These are phyloP conservation scores for Aplosporella prunicola DNA, from an alignment of 2,329 filamentous ascomycete species.

Conservation along the genomic window DNA sequence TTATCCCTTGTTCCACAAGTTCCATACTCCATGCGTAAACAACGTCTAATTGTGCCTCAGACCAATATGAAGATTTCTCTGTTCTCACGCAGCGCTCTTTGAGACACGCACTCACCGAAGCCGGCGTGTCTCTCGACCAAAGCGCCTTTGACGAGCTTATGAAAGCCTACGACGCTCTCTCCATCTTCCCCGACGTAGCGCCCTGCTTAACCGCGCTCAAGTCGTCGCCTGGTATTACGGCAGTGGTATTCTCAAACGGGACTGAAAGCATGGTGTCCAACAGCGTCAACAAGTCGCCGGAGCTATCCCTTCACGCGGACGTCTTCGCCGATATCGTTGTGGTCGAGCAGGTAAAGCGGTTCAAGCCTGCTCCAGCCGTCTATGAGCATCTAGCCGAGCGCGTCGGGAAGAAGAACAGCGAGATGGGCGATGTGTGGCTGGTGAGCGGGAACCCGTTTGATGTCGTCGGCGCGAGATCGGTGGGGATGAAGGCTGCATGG, in stretches of 20 bases:
- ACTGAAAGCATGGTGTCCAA: conserved; percentile 52
- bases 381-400: conserved; percentile 51
- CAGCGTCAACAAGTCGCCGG: conserved; percentile 49
- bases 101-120: conserved; percentile 53
- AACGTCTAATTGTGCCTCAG: too few species aligned
- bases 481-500: conserved; percentile 57
- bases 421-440: conserved; percentile 52
- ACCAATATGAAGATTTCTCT: conserved; percentile 52
- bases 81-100: conserved; percentile 55
- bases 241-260: conserved; percentile 64
- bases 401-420: conserved; percentile 35
- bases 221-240: conserved; percentile 33
- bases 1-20: too few species aligned
- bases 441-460: conserved; percentile 68
- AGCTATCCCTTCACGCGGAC: conserved; percentile 38
- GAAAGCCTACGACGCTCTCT: conserved; percentile 54
- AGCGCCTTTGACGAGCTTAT: conserved; percentile 45
- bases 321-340: conserved; percentile 39
- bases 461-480: conserved; percentile 51
- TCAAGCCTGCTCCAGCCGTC: conserved; percentile 54
- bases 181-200: conserved; percentile 55
- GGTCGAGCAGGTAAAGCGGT: conserved; percentile 50
- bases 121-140: conserved; percentile 36
- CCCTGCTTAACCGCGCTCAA: conserved; percentile 43
- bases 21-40: too few species aligned